Conservation (phyloP, 1,139 yeast genomes). For the Diutina ranongensis region DNA sequence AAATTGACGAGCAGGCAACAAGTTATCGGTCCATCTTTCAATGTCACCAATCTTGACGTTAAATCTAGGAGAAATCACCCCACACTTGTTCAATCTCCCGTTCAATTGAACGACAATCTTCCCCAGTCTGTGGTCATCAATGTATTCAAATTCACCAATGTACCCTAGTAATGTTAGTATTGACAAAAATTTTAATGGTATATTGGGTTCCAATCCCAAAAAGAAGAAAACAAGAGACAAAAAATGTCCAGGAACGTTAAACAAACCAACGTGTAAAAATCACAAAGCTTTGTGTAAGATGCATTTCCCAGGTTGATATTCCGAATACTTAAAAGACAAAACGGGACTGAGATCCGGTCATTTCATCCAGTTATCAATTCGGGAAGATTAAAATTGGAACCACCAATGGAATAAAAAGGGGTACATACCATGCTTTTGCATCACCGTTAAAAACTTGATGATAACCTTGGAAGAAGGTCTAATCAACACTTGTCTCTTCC, state of each 20-base stretch:
- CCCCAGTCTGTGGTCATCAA: constrained; percentile 98
- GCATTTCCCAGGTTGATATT: constrained; percentile 57
- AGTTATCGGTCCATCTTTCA: constrained; percentile 97
- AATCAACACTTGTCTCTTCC: constrained; percentile 97
- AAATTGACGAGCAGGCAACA: constrained; percentile 97
- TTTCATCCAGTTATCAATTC: constrained; percentile 97
- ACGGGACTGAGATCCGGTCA: constrained; percentile 82
- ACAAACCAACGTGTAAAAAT: constrained; percentile 34
- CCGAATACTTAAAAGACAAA: constrained; percentile 98
- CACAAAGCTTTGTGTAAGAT: constrained; percentile 61
- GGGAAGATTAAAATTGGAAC: constrained; percentile 30
- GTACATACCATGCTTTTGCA: constrained; percentile 65
- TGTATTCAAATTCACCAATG: constrained; percentile 88
- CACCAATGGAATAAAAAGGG: neutral
- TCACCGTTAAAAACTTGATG: constrained; percentile 90
- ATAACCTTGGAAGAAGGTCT: constrained; percentile 99
- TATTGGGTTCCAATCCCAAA: constrained; percentile 7
- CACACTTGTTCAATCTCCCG: constrained; percentile 98
- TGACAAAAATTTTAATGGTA: constrained; percentile 4
- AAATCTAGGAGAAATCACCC: constrained; percentile 97
- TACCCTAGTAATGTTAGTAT: constrained; percentile 18
- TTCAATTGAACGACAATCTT: constrained; percentile 92
- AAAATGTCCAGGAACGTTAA: constrained; percentile 66
- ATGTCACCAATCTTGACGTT: constrained; percentile 88
- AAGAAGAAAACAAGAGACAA: no score